Conservation (phyloP, 2,329 filamentous ascomycete genomes). For the Macrophomina pseudophaseolina region DNA sequence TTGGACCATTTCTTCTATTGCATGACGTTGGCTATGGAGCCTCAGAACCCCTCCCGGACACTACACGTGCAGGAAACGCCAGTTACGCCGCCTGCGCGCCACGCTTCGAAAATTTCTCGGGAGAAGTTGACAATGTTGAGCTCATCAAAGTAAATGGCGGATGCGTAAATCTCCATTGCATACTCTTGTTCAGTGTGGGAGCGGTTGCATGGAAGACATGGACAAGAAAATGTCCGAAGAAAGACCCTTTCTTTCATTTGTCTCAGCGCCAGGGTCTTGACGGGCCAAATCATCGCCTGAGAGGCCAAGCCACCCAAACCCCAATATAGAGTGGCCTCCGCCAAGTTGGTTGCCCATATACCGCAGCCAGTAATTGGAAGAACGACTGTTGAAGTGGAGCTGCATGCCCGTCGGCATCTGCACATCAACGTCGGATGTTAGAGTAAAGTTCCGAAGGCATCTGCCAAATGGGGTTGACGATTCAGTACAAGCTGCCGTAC, state of each 20-base stretch:
- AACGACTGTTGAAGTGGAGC: background rate
- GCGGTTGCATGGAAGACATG: too few relatives aligned
- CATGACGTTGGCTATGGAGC: constrained; percentile 47
- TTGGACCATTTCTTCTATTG: constrained; percentile 53
- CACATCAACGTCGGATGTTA: background rate
- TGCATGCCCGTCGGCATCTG: background rate
- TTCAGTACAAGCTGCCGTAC: background rate
- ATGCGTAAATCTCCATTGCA: constrained; percentile 44
- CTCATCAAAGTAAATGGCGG: constrained; percentile 48
- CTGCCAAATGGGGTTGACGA: background rate
- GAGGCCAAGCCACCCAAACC: background rate
- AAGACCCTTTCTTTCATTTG: background rate
- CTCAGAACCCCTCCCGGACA: constrained; percentile 48
- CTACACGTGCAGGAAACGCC: constrained; percentile 50
- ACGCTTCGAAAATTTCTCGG: constrained; percentile 48
- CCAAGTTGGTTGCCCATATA: background rate
- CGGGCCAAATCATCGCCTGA: background rate
- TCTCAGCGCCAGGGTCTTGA: background rate
- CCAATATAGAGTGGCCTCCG: background rate
- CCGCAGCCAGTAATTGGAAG: background rate
- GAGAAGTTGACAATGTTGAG: constrained; percentile 50
- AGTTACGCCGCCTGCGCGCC: constrained; percentile 45
- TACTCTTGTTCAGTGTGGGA: background rate
- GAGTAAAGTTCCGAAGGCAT: background rate
- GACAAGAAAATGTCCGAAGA: background rate